phyloP scores from a whole-genome alignment of 1,284 basidiomycete species.

The Tilletia setariae region DNA sequence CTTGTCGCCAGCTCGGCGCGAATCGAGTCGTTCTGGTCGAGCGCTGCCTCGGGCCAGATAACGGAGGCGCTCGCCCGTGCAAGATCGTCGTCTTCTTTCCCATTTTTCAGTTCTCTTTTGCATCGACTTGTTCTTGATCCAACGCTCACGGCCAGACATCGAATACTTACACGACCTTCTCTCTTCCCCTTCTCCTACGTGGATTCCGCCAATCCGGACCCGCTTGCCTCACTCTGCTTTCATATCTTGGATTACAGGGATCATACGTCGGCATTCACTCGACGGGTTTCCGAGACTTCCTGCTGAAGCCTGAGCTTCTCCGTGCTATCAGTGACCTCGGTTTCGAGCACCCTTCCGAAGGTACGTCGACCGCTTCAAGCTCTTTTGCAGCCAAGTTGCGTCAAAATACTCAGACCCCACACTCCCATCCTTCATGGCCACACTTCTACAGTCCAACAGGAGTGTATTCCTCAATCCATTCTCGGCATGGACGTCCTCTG shows the following conservation, averaged over 20 bases:
- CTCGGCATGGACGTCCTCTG: slow-evolving; percentile 99
- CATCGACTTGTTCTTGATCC: neutral
- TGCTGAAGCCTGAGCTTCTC: slow-evolving; percentile 92
- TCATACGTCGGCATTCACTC: slow-evolving; percentile 55
- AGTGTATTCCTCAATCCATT: slow-evolving; percentile 99
- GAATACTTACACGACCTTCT: slow-evolving; percentile 6
- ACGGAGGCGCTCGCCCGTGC: neutral
- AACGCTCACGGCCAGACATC: neutral
- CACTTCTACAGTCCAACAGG: slow-evolving; percentile 82
- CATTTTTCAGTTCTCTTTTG: slow-evolving; percentile 3
- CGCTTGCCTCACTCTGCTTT: neutral
- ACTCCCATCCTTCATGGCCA: slow-evolving; percentile 1
- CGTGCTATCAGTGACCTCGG: slow-evolving; percentile 97
- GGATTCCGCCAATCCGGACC: neutral
- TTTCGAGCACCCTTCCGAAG: slow-evolving; percentile 99
- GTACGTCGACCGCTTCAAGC: slow-evolving; percentile 58
- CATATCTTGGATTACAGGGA: slow-evolving; percentile 30
- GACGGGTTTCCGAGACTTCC: slow-evolving; percentile 67
- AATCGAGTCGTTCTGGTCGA: too few relatives aligned
- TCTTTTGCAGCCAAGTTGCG: slow-evolving; percentile 11
- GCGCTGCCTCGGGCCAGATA: too few relatives aligned
- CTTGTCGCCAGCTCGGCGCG: too few relatives aligned
- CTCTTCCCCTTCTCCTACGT: neutral
- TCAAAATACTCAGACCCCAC: slow-evolving; percentile 7
- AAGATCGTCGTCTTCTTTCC: neutral